These are phyloP conservation scores for Fusarium concolor DNA, from an alignment of 2,329 filamentous ascomycete species.

Conservation along the genomic window DNA sequence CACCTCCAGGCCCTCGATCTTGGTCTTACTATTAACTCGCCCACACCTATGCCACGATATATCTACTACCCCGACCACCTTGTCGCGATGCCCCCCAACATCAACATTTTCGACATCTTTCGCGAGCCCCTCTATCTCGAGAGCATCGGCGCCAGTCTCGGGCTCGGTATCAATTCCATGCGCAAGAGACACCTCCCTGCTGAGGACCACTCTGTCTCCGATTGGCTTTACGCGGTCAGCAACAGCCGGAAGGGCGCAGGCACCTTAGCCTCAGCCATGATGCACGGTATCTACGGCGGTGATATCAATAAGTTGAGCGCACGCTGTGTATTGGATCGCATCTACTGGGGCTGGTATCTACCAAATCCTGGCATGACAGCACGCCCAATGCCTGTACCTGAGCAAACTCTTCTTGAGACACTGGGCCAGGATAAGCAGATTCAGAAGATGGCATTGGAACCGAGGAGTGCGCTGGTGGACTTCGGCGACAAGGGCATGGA, in stretches of 20 bases:
- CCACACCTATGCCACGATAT: conserved; percentile 68
- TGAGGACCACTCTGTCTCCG: conserved; percentile 52
- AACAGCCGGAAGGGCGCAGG: conserved; percentile 63
- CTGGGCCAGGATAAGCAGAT: conserved; percentile 48
- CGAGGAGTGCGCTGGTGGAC: conserved; percentile 50
- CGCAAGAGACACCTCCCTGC: conserved; percentile 34
- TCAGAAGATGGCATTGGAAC: conserved; percentile 47
- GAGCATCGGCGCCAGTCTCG: conserved; percentile 45
- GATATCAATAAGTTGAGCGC: conserved; percentile 85
- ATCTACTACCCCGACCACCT: conserved; percentile 88
- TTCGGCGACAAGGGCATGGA: conserved; percentile 69
- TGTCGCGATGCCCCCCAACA: conserved; percentile 50
- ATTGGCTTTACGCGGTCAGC: conserved; percentile 51
- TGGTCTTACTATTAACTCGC: conserved; percentile 61
- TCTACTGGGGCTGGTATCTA: conserved; percentile 50
- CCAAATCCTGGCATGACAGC: conserved; percentile 51
- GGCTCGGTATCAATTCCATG: conserved; percentile 42
- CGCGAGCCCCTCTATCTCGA: conserved; percentile 51
- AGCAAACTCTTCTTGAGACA: conserved; percentile 46
- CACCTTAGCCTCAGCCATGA: conserved; percentile 78
- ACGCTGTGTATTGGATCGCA: conserved; percentile 62
- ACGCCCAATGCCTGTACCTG: conserved; percentile 54
- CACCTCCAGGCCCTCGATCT: conserved; percentile 51
- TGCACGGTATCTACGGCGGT: conserved; percentile 94
- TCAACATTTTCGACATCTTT: conserved; percentile 43